phyloP scores from a whole-genome alignment of 495 filamentous ascomycete genomes.

The Neurospora sp. region DNA sequence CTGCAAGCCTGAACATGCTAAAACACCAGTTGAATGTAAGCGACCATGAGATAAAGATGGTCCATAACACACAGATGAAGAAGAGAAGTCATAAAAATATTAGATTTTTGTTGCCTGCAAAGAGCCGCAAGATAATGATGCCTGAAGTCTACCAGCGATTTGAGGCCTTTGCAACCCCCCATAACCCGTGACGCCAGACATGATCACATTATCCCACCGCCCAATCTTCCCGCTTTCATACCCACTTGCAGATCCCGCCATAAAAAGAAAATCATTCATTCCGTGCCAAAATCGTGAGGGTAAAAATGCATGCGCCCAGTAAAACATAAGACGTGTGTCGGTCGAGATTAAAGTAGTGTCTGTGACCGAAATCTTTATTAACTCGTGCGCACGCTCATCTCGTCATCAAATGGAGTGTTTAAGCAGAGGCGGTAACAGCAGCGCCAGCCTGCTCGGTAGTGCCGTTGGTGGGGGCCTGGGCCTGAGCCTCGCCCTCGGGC shows the following conservation, averaged over 20 bases:
- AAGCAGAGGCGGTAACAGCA: constrained; percentile 9
- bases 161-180: constrained; percentile 15
- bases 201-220: constrained; percentile 17
- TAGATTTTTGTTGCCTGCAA: constrained; percentile 19
- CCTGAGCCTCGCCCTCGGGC: constrained; percentile 33
- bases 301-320: constrained; percentile 21
- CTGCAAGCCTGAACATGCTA: constrained; percentile 26
- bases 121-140: constrained; percentile 22
- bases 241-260: constrained; percentile 18
- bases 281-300: constrained; percentile 24
- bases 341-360: constrained; percentile 19
- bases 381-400: constrained; percentile 18
- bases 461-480: constrained; percentile 5
- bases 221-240: constrained; percentile 18
- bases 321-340: constrained; percentile 22
- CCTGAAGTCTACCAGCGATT: constrained; percentile 21
- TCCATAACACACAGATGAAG: constrained; percentile 19
- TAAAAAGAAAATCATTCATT: constrained; percentile 20
- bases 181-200: constrained; percentile 25
- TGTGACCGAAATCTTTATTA: constrained; percentile 14
- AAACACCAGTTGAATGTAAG: constrained; percentile 27
- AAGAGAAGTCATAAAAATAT: constrained; percentile 22
- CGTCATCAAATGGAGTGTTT: constrained; percentile 7
- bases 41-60: constrained; percentile 19
- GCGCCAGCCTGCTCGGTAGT: neutral